A percentile compares a stretch with the other conserved stretches of the same genome.
Conservation (phyloP, 2,329 filamentous ascomycete species). For the Cladophialophora psammophila region DNA sequence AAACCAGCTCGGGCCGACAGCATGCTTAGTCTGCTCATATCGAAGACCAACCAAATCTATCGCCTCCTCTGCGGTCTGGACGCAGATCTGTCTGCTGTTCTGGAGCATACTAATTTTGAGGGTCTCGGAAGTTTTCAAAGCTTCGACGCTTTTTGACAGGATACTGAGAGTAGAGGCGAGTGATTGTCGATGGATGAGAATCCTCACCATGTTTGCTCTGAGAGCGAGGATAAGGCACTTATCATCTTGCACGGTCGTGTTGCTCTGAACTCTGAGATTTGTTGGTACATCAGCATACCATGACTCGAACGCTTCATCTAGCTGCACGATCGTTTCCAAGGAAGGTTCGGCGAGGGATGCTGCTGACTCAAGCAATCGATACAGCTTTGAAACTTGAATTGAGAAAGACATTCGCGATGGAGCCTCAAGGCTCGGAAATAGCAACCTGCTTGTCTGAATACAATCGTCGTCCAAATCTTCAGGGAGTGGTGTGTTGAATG, state of each 20-base stretch:
- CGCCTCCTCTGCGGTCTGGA: neutral
- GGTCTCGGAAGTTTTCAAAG: neutral
- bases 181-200: neutral
- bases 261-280: neutral
- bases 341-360: neutral
- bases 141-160: neutral
- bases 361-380: constrained; percentile 1
- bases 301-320: neutral
- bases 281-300: neutral
- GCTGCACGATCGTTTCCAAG: neutral
- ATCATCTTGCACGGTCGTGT: neutral
- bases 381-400: constrained; percentile 1
- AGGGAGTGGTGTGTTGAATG: neutral
- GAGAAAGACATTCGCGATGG: constrained; percentile 1
- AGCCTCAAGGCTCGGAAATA: neutral
- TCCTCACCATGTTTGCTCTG: constrained; percentile 2
- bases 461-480: constrained; percentile 7
- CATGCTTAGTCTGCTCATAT: constrained; percentile 1
- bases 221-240: constrained; percentile 1
- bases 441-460: neutral
- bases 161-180: neutral
- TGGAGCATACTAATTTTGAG: constrained; percentile 3
- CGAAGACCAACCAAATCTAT: constrained; percentile 5
- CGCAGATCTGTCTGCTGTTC: neutral
- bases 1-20: neutral